A percentile compares a stretch with the other conserved stretches of the same genome.
Conservation (phyloP, 768 basidiomycete species). For the Lyophyllum shimeji region DNA sequence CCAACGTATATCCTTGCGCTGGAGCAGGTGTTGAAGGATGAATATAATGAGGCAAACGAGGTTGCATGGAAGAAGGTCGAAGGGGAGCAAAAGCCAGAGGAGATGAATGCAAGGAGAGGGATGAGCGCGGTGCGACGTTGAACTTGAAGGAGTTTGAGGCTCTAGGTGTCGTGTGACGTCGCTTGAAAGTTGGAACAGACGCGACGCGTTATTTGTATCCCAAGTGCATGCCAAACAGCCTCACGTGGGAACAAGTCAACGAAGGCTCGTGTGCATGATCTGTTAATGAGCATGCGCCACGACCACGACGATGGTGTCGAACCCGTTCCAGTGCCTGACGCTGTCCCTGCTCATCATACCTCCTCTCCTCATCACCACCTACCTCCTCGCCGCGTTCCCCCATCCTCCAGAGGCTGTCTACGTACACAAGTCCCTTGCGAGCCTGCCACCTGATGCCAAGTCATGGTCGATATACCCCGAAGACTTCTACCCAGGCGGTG, state of each 20-base stretch:
- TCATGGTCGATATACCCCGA: conserved; percentile 77
- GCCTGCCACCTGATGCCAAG: conserved; percentile 50
- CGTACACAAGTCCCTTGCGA: conserved; percentile 59
- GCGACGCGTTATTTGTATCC: neutral
- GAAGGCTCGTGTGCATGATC: neutral
- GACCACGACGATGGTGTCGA: conserved; percentile 19
- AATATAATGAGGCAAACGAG: conserved; percentile 21
- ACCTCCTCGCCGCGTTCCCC: conserved; percentile 68
- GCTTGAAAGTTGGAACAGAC: neutral
- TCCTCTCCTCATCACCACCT: conserved; percentile 56
- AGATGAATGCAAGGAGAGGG: conserved; percentile 5
- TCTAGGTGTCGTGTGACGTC: conserved; percentile 4
- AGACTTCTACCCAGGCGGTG: conserved; percentile 62
- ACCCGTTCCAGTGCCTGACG: conserved; percentile 47
- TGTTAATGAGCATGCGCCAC: conserved; percentile 7
- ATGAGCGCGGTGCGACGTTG: conserved; percentile 8
- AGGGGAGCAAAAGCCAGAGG: conserved; percentile 8
- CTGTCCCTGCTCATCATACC: conserved; percentile 60
- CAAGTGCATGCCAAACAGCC: neutral
- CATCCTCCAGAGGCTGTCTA: conserved; percentile 48
- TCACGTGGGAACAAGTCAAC: neutral
- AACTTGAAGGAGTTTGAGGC: conserved; percentile 12
- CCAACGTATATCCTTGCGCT: conserved; percentile 22
- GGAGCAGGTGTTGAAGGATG: conserved; percentile 19
- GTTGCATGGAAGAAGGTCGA: conserved; percentile 11